Evolutionary conservation across 2,329 filamentous ascomycete genomes (phyloP).

Genomic region (Harringtonia aguacate): DNA sequence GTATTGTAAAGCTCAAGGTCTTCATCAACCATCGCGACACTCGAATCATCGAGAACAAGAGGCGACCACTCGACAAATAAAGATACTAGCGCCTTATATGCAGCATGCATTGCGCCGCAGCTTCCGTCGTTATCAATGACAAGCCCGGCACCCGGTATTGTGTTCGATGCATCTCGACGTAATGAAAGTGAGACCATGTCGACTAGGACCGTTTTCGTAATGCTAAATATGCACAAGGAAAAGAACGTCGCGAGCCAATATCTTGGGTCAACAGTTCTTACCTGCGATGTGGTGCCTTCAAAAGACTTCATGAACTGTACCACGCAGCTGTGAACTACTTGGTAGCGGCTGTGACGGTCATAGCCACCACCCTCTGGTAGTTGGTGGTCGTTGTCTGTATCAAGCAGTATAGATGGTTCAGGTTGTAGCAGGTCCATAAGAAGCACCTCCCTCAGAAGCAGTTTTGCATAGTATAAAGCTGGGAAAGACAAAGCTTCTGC

Average conservation of each 20-base stretch:
- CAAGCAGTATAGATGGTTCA: conserved; percentile 31
- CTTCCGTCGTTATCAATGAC: background rate
- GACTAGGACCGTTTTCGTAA: conserved; percentile 39
- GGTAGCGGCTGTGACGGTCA: conserved; percentile 35
- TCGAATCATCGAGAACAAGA: conserved; percentile 32
- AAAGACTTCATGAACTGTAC: conserved; percentile 41
- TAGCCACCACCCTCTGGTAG: conserved; percentile 28
- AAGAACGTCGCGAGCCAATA: conserved; percentile 42
- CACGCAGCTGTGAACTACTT: conserved; percentile 38
- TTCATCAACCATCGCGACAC: conserved; percentile 29
- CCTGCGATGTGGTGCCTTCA: conserved; percentile 31
- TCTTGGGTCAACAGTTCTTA: conserved; percentile 26
- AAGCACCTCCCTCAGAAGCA: conserved; percentile 42
- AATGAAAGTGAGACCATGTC: conserved; percentile 27
- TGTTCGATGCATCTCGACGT: conserved; percentile 9
- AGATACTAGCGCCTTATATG: conserved; percentile 40
- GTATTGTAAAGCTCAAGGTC: conserved; percentile 33
- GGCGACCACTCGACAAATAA: conserved; percentile 33
- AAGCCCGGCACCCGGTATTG: background rate
- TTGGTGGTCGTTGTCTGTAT: conserved; percentile 20
- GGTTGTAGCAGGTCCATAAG: conserved; percentile 43
- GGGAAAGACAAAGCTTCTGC: conserved; percentile 38
- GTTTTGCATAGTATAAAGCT: conserved; percentile 40
- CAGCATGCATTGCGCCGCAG: conserved; percentile 27
- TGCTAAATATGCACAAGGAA: conserved; percentile 48